Conservation (phyloP, 805 yeast genomes). For the Ogataea sp. region DNA sequence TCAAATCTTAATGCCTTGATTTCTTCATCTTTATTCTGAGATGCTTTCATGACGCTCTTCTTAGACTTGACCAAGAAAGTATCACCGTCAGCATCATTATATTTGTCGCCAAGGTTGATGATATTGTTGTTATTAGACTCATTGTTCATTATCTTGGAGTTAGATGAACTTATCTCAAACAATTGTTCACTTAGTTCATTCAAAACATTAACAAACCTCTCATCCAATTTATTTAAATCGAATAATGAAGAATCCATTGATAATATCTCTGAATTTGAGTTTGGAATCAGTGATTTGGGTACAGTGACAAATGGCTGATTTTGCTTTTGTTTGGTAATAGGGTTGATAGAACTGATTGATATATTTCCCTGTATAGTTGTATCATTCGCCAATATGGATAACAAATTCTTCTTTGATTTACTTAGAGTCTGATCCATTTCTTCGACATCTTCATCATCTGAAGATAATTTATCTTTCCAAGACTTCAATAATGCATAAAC, state of each 20-base stretch:
- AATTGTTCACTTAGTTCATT: slow-evolving; percentile 6
- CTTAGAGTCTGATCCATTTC: too few relatives aligned
- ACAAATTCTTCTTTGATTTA: background rate
- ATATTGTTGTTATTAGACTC: too few relatives aligned
- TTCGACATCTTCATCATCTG: background rate
- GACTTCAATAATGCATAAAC: background rate
- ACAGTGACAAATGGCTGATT: background rate
- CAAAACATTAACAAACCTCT: slow-evolving; percentile 10
- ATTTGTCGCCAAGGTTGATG: background rate
- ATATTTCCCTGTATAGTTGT: too few relatives aligned
- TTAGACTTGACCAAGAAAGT: slow-evolving; percentile 13
- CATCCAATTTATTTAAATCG: slow-evolving; percentile 10
- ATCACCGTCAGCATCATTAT: slow-evolving; percentile 13
- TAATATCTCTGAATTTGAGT: slow-evolving; percentile 9
- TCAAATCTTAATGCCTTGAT: slow-evolving; percentile 12
- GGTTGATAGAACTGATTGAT: too few relatives aligned
- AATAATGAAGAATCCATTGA: slow-evolving; percentile 6
- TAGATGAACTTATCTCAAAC: background rate
- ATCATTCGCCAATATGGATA: background rate
- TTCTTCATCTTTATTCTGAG: slow-evolving; percentile 10
- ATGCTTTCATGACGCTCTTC: slow-evolving; percentile 2
- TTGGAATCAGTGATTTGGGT: slow-evolving; percentile 10
- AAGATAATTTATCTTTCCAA: background rate
- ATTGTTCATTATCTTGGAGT: too few relatives aligned
- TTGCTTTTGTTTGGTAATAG: too few relatives aligned